Base-by-base conservation (phyloP, 2,329 filamentous ascomycete species). In the Sordariomycetes sp. region DNA sequence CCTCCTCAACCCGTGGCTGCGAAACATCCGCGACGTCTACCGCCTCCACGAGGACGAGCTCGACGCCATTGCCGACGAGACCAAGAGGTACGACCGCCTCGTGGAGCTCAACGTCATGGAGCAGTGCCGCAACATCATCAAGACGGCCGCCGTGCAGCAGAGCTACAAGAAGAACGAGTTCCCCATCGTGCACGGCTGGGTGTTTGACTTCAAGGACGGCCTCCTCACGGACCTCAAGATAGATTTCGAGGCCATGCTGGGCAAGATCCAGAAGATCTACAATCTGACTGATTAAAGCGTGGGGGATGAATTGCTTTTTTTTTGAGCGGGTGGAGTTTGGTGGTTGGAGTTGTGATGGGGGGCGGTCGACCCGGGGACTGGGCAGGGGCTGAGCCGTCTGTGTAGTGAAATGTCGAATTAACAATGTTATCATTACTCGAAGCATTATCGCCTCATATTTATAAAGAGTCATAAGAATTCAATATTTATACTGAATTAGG, bases 61-160 rank as follows among this genome's bases (percentile, higher is more conserved):
- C 15, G 79, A 83, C 57, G 48, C 69, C 54, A 66, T 82, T 56
- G 8, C 58, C 51, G 62, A 80, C 61, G 64, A 71, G 59, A 49
- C 67, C 7, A 68, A 71, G 32, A 75, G 79, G 42, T 79, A 80
- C 46, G 59, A 81, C 44, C 79, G 80, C 41, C 65, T 95, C 37
- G 82, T 86, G 32, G 85, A 93, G 66, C 70, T 92, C 51, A 94
- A 93, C 53, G 86, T 94, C 32, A 57, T 79, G 25, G 75, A 83
- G 58, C 82, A 87, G 52, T 76, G 87, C 52, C 75, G 82, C 53
- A 81, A 82, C 46, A 67, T 94, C 43, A 79, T 82, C 66, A 80
- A 86, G 68, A 87, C 86, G 48, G 77, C 81, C 16, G 76, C 75
- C 20, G 79, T 94, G n/a, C 77, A 87, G 59, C 75, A 86, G 59